Conservation (phyloP, 805 yeast genomes). For the Yueomyces sinensis region DNA sequence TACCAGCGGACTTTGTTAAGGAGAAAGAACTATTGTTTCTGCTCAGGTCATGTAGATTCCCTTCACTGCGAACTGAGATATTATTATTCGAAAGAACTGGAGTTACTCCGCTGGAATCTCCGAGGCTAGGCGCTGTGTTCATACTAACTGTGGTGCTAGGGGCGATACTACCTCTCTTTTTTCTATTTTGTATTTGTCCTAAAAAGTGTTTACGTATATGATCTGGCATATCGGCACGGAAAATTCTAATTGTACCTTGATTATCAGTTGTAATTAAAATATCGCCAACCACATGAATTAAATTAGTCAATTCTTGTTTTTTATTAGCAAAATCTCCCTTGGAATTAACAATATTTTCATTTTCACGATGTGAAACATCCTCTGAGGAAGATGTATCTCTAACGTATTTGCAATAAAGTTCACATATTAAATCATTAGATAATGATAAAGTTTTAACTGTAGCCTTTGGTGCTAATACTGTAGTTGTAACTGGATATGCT, state of each 20-base stretch:
- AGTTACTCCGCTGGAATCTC: background rate
- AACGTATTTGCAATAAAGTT: slow-evolving; percentile 29
- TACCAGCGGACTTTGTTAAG: background rate
- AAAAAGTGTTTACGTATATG: slow-evolving; percentile 27
- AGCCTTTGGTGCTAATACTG: slow-evolving; percentile 61
- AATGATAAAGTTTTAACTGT: slow-evolving; percentile 52
- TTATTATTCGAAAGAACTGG: background rate
- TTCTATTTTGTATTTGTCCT: slow-evolving; percentile 7
- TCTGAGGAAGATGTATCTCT: slow-evolving; percentile 1
- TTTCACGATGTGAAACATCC: background rate
- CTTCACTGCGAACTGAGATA: too few species aligned
- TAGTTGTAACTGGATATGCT: slow-evolving; percentile 57
- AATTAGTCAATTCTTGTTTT: slow-evolving; percentile 9
- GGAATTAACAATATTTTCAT: background rate
- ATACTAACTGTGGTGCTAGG: background rate
- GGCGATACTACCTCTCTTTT: background rate
- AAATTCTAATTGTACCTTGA: slow-evolving; percentile 58
- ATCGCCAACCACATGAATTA: slow-evolving; percentile 24
- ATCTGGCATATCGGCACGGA: slow-evolving; percentile 66
- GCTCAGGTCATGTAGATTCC: background rate
- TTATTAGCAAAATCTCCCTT: background rate
- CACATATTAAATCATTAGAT: slow-evolving; percentile 73
- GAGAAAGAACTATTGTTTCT: background rate
- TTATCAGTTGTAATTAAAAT: slow-evolving; percentile 71
- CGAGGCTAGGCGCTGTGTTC: background rate